Evolutionary conservation across 306 rosid species (phyloP).

Genomic region (Cicer pinnatifidum): DNA sequence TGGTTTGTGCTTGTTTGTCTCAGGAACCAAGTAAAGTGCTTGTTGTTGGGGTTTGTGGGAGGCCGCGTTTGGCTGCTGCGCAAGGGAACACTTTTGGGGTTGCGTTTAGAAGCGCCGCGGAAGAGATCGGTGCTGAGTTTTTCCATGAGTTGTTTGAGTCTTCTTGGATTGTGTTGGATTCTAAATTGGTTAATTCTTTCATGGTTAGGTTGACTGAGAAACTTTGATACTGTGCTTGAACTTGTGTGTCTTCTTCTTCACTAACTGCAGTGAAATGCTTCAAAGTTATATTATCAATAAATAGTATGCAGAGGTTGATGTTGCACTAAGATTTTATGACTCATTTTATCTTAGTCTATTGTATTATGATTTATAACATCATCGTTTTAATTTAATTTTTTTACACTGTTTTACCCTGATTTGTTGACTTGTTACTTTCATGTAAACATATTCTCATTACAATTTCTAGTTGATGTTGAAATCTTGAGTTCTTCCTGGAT

Average conservation of each 20-base stretch:
- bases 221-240: constrained; percentile 51
- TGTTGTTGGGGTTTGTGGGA: constrained; percentile 92
- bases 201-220: constrained; percentile 92
- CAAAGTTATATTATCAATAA: constrained; percentile 43
- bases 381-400: constrained; percentile 35
- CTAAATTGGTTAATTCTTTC: constrained; percentile 74
- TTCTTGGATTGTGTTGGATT: constrained; percentile 85
- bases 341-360: constrained; percentile 27
- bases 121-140: constrained; percentile 74
- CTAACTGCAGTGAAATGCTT: constrained; percentile 40
- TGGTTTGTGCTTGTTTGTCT: constrained; percentile 89
- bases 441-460: constrained; percentile 37
- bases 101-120: constrained; percentile 79
- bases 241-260: constrained; percentile 16
- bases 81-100: constrained; percentile 88
- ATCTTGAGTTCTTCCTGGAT: constrained; percentile 25
- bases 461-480: constrained; percentile 23
- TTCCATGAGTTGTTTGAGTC: constrained; percentile 95
- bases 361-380: constrained; percentile 45
- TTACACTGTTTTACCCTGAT: background rate
- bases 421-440: constrained; percentile 36
- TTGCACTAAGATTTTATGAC: constrained; percentile 39
- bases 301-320: constrained; percentile 21
- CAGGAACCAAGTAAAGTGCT: constrained; percentile 79
- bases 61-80: constrained; percentile 87